phyloP scores from a whole-genome alignment of 495 filamentous ascomycete genomes.

The Bathelium albidoporum region DNA sequence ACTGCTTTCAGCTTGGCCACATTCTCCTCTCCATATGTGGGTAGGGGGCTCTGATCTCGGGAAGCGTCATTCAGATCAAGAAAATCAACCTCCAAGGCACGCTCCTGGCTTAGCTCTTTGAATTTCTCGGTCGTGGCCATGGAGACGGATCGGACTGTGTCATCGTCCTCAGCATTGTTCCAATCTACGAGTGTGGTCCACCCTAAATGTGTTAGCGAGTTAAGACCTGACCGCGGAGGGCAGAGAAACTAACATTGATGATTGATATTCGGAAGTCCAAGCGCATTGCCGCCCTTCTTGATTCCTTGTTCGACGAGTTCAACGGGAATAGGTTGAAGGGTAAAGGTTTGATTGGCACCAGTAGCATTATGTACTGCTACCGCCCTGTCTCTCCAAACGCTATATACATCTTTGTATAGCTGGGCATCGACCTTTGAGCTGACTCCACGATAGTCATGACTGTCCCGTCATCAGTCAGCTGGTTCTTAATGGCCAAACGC shows the following conservation, averaged over 20 bases:
- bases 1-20: constrained; percentile 29
- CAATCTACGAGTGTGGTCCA: background rate
- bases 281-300: background rate
- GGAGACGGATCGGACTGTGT: background rate
- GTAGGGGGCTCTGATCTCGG: constrained; percentile 35
- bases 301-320: background rate
- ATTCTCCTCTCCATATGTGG: constrained; percentile 39
- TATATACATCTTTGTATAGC: constrained; percentile 8
- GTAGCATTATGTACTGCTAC: too few species aligned
- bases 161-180: constrained; percentile 10
- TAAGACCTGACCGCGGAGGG: background rate
- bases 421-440: background rate
- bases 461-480: background rate
- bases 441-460: background rate
- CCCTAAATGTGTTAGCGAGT: background rate
- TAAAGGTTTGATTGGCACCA: constrained; percentile 6
- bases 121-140: constrained; percentile 22
- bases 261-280: background rate
- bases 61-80: constrained; percentile 38
- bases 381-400: too few species aligned
- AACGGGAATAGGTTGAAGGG: background rate
- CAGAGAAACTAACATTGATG: background rate
- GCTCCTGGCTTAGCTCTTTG: too few species aligned
- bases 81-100: constrained; percentile 24
- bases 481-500: too few species aligned